These are phyloP conservation scores for Podospora bellae-mahoneyi DNA, from an alignment of 495 filamentous ascomycete genomes.

Conservation along the genomic window DNA sequence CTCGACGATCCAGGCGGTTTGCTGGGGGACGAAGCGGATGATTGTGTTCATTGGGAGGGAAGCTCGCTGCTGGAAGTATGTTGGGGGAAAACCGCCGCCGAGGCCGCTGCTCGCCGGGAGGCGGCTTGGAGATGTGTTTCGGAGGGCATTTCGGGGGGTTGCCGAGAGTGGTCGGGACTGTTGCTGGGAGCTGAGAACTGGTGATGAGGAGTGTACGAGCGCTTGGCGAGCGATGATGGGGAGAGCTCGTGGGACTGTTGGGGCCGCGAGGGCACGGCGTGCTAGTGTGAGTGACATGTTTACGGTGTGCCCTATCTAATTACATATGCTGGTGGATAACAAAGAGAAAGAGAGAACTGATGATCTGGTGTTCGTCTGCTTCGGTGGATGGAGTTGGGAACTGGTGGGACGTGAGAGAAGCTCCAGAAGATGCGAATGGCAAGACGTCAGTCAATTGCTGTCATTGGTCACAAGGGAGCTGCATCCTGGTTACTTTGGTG, in stretches of 20 bases:
- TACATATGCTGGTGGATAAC: neutral
- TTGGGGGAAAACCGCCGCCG: slow-evolving; percentile 40
- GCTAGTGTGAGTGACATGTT: neutral
- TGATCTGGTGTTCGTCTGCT: neutral
- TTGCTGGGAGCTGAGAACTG: neutral
- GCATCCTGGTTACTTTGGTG: neutral
- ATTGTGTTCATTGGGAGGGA: slow-evolving; percentile 87
- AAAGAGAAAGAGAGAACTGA: neutral
- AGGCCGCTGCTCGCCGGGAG: slow-evolving; percentile 22
- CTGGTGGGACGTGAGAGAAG: too few relatives aligned
- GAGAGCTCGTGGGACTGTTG: neutral
- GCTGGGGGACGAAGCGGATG: slow-evolving; percentile 95
- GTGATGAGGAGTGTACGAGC: neutral
- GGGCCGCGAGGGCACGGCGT: neutral
- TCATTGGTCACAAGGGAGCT: neutral
- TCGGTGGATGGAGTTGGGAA: too few relatives aligned
- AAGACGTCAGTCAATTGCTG: neutral
- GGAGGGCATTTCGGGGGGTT: slow-evolving; percentile 20
- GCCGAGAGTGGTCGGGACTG: slow-evolving; percentile 30
- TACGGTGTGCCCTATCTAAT: neutral
- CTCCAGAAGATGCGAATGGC: neutral
- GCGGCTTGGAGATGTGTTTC: slow-evolving; percentile 5
- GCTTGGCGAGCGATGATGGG: neutral
- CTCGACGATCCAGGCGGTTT: slow-evolving; percentile 99
- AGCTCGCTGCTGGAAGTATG: slow-evolving; percentile 53